Base-by-base conservation (phyloP, 1,284 basidiomycete genomes). In the Rhodotorula sp. region DNA sequence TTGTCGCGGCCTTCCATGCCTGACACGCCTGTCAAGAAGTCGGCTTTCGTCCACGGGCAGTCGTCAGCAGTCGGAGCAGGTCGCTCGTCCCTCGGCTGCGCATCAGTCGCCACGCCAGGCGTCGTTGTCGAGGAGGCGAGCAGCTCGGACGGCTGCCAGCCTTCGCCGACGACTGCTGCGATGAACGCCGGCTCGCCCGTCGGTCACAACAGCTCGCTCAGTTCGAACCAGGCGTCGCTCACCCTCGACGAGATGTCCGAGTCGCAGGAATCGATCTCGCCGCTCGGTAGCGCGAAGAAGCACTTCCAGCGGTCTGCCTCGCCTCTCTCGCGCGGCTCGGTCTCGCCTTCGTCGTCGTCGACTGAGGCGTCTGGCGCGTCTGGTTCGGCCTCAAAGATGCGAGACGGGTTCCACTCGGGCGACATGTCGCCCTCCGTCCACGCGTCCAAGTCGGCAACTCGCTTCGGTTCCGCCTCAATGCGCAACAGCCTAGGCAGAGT, bases 1-100 rank as follows among this genome's bases (percentile, higher is more conserved):
- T 52, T 69, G 36, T 64, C 67, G 13, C 54, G 67, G 27, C 57
- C 62, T 0, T 70, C 68, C 32, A 82, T 82, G 81, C 81, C 81
- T 24, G 81, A 82, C 62, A 82, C 81, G 5, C 81, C 81, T 0
- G 70, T 74, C 71, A 77, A 77, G 64, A 60, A 57, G 4, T 59
- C 67, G 1, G 55, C 67, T 9, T 71, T 77, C 56, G 59, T 70
- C 32, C 59, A 68, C 36, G 27, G 54, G 3, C 59, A 61, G 29
- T 47, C 69, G 19, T 30, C 20, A 3, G 30, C 54, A 2, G 32
- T 44, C 8, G 39, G 57, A 0, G 34, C 49, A 6, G 47, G 29
- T 17, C 30, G 48, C 44, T 52, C 46, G 20, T 49, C 59, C 24
- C 44, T 66, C 29, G 30, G 11, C 7, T 4, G 20, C 11, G 24